A percentile compares a stretch with the other conserved stretches of the same genome.
Conservation (phyloP, 805 yeast genomes). For the Wickerhamomyces chambardii region DNA sequence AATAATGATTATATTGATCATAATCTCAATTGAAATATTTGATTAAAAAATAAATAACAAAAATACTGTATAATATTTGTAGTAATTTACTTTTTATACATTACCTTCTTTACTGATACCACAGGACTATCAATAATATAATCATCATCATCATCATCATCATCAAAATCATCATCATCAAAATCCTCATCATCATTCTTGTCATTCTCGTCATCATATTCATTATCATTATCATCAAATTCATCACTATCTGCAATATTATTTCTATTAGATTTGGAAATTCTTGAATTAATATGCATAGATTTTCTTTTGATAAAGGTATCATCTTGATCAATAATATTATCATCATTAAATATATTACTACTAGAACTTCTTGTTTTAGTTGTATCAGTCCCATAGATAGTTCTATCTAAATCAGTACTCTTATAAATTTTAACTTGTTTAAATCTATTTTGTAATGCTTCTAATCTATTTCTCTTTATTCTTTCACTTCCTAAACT, state of each 20-base stretch:
- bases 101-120: background rate
- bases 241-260: background rate
- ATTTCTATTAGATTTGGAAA: no score
- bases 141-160: background rate
- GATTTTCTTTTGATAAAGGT: background rate
- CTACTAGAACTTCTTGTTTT: no score
- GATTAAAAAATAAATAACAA: no score
- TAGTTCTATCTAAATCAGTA: background rate
- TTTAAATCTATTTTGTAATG: constrained; percentile 24
- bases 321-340: no score
- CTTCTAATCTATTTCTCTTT: constrained; percentile 25
- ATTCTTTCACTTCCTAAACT: constrained; percentile 29
- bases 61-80: no score
- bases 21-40: no score
- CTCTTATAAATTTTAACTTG: constrained; percentile 13
- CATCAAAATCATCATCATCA: constrained; percentile 1
- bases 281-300: no score
- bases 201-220: background rate
- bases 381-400: background rate
- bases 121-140: background rate
- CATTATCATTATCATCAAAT: no score
- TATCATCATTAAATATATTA: background rate
- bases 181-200: background rate
- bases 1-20: no score
- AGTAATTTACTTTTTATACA: no score